Evolutionary conservation across 164 flowering plant genomes (phyloP).

Genomic region (Tetracentron sinense): DNA sequence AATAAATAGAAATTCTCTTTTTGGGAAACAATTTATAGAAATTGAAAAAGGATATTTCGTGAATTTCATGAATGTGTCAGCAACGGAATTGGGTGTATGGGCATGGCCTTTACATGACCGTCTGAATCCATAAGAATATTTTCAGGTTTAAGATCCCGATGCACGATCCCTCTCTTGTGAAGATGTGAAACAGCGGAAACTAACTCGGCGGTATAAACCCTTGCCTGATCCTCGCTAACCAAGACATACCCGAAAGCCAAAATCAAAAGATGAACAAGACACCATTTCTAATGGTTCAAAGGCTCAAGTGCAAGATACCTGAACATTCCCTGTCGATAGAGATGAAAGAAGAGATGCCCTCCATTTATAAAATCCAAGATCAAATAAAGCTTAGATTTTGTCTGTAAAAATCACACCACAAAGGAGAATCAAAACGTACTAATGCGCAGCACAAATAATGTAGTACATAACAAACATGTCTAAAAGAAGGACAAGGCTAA

Average conservation of each 20-base stretch:
- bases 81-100: slow-evolving; percentile 10
- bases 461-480: background rate
- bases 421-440: background rate
- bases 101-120: slow-evolving; percentile 70
- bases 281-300: slow-evolving; percentile 2
- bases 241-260: slow-evolving; percentile 28
- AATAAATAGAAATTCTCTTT: background rate
- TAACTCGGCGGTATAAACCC: slow-evolving; percentile 88
- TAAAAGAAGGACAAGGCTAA: background rate
- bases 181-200: slow-evolving; percentile 97
- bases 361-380: slow-evolving; percentile 87
- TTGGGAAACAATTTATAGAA: no score
- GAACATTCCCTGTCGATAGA: slow-evolving; percentile 83
- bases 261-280: slow-evolving; percentile 27
- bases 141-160: slow-evolving; percentile 95
- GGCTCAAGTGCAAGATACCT: slow-evolving; percentile 41
- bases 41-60: background rate
- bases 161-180: slow-evolving; percentile 84
- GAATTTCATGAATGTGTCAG: slow-evolving; percentile 7
- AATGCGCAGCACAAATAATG: background rate
- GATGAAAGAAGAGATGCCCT: slow-evolving; percentile 91
- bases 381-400: slow-evolving; percentile 79
- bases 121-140: slow-evolving; percentile 90
- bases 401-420: slow-evolving; percentile 40
- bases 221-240: slow-evolving; percentile 91